Base-by-base conservation (phyloP, 768 basidiomycete species). In the Hypsizygus marmoreus region DNA sequence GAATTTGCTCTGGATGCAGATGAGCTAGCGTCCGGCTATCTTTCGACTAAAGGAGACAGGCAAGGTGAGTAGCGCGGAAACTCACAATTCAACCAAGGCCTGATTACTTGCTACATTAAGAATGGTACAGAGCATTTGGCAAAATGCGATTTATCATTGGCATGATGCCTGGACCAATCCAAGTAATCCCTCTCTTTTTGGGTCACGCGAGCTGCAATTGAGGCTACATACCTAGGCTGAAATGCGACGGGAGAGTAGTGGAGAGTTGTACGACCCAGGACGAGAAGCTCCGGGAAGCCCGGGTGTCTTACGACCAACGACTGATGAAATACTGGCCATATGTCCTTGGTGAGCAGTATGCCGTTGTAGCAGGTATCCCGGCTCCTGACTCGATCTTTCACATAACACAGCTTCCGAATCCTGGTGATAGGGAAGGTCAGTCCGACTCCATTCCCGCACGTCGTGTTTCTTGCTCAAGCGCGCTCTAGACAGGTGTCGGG, bases 401-500 rank as follows among this genome's bases (percentile, higher is more conserved):
- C n/a, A n/a, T n/a, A n/a, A 34, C 31, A 29, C 26, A 63, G 56
- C 9, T 58, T 62, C 34, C 53, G 62, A n/a, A 58, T 63, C 19
- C 50, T 63, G 2, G 55, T 63, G 6, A 56, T 60, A 23, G 62
- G 62, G 37, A 62, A 65, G 63, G 62, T 61, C 24, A 11, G 14
- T 22, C 13, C 3, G 17, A 20, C 20, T 16, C 3, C 6, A 19
- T n/a, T 35, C n/a, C 12, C 31, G 8, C 6, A 13, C 23, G 26
- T 29, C 14, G 28, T 10, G 10, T 13, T 29, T 25, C 14, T 16
- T 13, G 12, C 1, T 17, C 20, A 10, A 5, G 9, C 35, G n/a
- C 19, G 3, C 36, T n/a, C n/a, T n/a, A 66, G 64, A 48, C 63
- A 4, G 66, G 66, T 22, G 59, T 51, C 2, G 64, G 66, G 11